Evolutionary conservation across 2,329 filamentous ascomycete genomes (phyloP).

Genomic region (Aspergillus fijiensis): DNA sequence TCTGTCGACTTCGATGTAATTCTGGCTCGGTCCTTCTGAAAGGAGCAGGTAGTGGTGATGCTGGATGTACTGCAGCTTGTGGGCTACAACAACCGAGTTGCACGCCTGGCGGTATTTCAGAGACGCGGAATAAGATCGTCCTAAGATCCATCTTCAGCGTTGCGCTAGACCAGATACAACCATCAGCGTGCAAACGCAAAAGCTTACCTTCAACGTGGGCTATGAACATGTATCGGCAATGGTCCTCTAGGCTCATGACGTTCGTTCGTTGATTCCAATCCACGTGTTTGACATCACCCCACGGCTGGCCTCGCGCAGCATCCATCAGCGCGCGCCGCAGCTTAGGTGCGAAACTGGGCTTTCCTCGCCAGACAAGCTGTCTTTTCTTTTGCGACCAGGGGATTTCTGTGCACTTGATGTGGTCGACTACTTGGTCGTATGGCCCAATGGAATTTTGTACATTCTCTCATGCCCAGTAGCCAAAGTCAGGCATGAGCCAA

Average conservation of each 20-base stretch:
- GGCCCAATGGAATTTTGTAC: constrained; percentile 35
- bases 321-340: constrained; percentile 43
- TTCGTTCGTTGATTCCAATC: constrained; percentile 43
- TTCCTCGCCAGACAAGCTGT: constrained; percentile 52
- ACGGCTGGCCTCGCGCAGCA: constrained; percentile 41
- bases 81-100: constrained; percentile 46
- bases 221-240: constrained; percentile 55
- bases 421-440: constrained; percentile 38
- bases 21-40: constrained; percentile 44
- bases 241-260: constrained; percentile 51
- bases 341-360: constrained; percentile 43
- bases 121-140: constrained; percentile 48
- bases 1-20: constrained; percentile 47
- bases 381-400: constrained; percentile 40
- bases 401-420: constrained; percentile 27
- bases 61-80: constrained; percentile 48
- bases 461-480: constrained; percentile 52
- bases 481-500: constrained; percentile 56
- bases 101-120: constrained; percentile 53
- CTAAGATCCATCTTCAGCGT: constrained; percentile 13
- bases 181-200: too few relatives aligned
- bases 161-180: not conserved
- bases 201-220: constrained; percentile 52
- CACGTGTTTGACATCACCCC: constrained; percentile 49
- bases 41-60: constrained; percentile 48